These are phyloP conservation scores for Phyllostachys edulis DNA, from an alignment of 176 grass and related monocot species.

Conservation along the genomic window DNA sequence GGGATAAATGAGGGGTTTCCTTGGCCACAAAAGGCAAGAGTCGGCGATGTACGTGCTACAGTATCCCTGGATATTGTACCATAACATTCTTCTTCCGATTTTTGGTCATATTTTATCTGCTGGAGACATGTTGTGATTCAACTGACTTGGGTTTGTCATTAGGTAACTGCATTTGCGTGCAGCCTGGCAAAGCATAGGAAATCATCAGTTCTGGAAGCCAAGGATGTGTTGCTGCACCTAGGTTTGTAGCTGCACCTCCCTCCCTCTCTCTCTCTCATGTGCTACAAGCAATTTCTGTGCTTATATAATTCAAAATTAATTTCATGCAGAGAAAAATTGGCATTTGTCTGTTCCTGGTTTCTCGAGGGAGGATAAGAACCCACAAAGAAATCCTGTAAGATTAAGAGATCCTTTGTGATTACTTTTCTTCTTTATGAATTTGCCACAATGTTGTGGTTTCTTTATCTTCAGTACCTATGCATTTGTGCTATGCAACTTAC, in stretches of 20 bases:
- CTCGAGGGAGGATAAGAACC: conserved; percentile 79
- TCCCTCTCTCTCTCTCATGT: background rate
- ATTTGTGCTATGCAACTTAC: background rate
- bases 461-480: background rate
- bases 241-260: conserved; percentile 38
- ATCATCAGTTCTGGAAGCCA: conserved; percentile 78
- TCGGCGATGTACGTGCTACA: too few species aligned
- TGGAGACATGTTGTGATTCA: conserved; percentile 19
- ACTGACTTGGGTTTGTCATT: conserved; percentile 25
- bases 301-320: conserved; percentile 20
- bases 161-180: conserved; percentile 89
- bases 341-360: conserved; percentile 82
- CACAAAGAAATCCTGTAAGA: conserved; percentile 79
- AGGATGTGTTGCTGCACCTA: conserved; percentile 88
- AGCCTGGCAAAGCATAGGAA: conserved; percentile 90
- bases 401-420: conserved; percentile 11
- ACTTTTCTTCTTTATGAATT: conserved; percentile 7
- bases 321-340: conserved; percentile 82
- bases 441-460: background rate
- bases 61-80: too few species aligned
- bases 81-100: background rate
- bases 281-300: background rate
- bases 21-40: too few species aligned
- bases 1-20: too few species aligned
- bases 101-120: conserved; percentile 14